A percentile compares a stretch with the other conserved stretches of the same genome.
These are phyloP conservation scores for Aspergillus pseudotamarii DNA, from an alignment of 2,329 filamentous ascomycete genomes.

Conservation along the genomic window DNA sequence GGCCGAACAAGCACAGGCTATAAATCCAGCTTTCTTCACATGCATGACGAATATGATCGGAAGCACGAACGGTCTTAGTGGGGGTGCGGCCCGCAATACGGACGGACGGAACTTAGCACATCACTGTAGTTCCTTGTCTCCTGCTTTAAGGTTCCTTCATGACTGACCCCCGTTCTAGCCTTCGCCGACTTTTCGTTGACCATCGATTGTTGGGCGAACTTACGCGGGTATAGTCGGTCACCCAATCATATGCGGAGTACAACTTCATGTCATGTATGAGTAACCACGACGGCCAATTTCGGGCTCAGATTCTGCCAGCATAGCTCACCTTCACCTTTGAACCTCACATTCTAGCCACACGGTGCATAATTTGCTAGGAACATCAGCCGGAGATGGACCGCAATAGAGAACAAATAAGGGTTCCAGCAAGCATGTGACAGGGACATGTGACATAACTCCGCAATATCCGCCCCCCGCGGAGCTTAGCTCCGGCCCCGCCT, in stretches of 20 bases:
- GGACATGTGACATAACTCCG: not conserved
- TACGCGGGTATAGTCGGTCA: not conserved
- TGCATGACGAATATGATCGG: not conserved
- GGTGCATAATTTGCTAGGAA: fast-evolving
- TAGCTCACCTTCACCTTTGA: not conserved
- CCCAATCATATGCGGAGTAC: not conserved
- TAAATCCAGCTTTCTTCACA: not conserved
- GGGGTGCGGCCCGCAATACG: not conserved
- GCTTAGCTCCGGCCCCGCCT: not conserved
- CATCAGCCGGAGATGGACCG: not conserved
- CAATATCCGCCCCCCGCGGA: constrained; percentile 9
- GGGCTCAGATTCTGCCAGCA: not conserved
- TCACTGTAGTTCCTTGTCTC: not conserved
- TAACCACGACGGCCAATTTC: not conserved
- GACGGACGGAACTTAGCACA: not conserved
- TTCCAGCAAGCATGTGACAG: not conserved
- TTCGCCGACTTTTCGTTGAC: not conserved
- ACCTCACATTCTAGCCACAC: not conserved
- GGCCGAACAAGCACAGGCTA: not conserved
- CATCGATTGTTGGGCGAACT: not conserved
- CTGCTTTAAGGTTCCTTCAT: not conserved
- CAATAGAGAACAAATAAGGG: not conserved
- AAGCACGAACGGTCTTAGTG: not conserved
- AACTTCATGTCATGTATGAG: not conserved
- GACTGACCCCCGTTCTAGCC: not conserved